A percentile compares a stretch with the other conserved stretches of the same genome.
These are phyloP conservation scores for Hypoxylon sp. DNA, from an alignment of 2,329 filamentous ascomycete species.

Conservation along the genomic window DNA sequence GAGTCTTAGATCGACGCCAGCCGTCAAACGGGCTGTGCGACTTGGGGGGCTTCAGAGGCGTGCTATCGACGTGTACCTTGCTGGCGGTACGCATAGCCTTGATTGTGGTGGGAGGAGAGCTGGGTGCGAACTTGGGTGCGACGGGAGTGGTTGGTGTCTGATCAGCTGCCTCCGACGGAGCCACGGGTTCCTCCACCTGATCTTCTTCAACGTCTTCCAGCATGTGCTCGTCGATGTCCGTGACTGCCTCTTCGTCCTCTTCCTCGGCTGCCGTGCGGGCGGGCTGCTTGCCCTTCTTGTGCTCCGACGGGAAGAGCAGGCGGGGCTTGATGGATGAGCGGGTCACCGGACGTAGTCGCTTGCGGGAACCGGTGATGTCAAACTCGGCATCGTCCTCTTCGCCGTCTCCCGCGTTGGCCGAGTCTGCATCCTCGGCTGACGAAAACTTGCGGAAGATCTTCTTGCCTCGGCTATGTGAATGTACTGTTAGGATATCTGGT, in stretches of 20 bases:
- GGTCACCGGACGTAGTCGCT: slow-evolving; percentile 58
- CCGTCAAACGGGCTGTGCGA: slow-evolving; percentile 68
- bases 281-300: slow-evolving; percentile 56
- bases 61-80: slow-evolving; percentile 55
- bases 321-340: slow-evolving; percentile 76
- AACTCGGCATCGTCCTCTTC: slow-evolving; percentile 48
- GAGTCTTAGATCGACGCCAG: slow-evolving; percentile 72
- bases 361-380: slow-evolving; percentile 34
- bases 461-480: slow-evolving; percentile 72
- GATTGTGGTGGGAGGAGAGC: slow-evolving; percentile 68
- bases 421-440: slow-evolving; percentile 49
- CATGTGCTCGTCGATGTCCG: slow-evolving; percentile 64
- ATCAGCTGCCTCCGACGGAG: slow-evolving; percentile 45
- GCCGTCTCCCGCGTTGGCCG: slow-evolving; percentile 45
- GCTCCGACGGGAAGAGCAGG: slow-evolving; percentile 70
- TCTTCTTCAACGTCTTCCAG: slow-evolving; percentile 48
- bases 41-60: slow-evolving; percentile 51
- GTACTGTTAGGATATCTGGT: slow-evolving; percentile 35
- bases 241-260: slow-evolving; percentile 68
- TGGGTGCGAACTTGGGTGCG: slow-evolving; percentile 63
- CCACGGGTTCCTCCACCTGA: slow-evolving; percentile 49
- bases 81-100: slow-evolving; percentile 65
- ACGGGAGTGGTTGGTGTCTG: slow-evolving; percentile 58
- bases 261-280: slow-evolving; percentile 52
- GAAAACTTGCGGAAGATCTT: slow-evolving; percentile 77